phyloP scores from a whole-genome alignment of 192 early-diverging fungal species.

The Podila verticillata region DNA sequence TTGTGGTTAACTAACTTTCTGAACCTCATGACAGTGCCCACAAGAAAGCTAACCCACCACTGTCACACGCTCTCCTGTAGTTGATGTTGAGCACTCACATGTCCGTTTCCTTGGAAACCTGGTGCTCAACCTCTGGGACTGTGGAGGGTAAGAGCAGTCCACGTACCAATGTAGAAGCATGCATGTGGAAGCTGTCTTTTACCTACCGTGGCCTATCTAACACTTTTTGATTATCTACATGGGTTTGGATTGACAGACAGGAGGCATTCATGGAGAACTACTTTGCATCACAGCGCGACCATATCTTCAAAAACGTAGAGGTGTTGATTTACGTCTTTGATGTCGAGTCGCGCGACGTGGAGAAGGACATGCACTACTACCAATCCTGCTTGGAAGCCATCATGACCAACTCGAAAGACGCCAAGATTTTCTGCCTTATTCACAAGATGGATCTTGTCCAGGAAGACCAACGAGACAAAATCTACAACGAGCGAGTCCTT shows the following conservation, averaged over 20 bases:
- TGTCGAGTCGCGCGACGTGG: slow-evolving; percentile 89
- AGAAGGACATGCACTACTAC: slow-evolving; percentile 93
- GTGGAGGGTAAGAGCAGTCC: slow-evolving; percentile 72
- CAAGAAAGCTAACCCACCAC: background rate
- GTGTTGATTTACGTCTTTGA: slow-evolving; percentile 99
- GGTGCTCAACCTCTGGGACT: slow-evolving; percentile 98
- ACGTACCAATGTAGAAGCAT: background rate
- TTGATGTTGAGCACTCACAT: slow-evolving; percentile 97
- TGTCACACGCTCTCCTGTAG: slow-evolving; percentile 44
- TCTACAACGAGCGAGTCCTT: slow-evolving; percentile 69
- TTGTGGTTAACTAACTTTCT: background rate
- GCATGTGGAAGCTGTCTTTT: background rate
- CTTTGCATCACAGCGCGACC: slow-evolving; percentile 89
- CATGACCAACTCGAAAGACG: slow-evolving; percentile 81
- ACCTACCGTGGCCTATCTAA: too few species aligned
- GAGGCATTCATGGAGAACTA: slow-evolving; percentile 97
- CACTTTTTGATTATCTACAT: too few species aligned
- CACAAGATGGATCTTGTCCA: slow-evolving; percentile 98
- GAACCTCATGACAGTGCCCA: background rate
- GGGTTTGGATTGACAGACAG: slow-evolving; percentile 66
- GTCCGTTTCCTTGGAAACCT: slow-evolving; percentile 96
- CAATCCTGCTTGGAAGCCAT: slow-evolving; percentile 90
- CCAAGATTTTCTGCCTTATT: slow-evolving; percentile 94
- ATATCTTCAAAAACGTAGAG: slow-evolving; percentile 98
- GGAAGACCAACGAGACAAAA: slow-evolving; percentile 77